A percentile compares a stretch with the other conserved stretches of the same genome.
These are phyloP conservation scores for Stemphylium beticola DNA, from an alignment of 2,329 filamentous ascomycete species.

Conservation along the genomic window DNA sequence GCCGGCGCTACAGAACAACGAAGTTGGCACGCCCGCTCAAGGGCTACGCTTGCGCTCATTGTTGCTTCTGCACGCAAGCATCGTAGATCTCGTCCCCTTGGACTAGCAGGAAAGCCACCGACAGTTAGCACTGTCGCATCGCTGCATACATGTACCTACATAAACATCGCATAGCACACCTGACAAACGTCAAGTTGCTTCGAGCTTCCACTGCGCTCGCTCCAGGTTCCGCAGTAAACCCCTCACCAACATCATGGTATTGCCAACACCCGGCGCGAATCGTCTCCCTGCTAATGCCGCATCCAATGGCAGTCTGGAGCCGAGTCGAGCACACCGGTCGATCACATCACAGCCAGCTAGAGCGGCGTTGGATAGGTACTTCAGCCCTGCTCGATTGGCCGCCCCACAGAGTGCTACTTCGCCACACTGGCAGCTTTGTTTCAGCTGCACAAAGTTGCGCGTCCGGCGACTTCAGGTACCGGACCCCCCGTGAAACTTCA, in stretches of 20 bases:
- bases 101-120: neutral
- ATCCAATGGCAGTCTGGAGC: neutral
- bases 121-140: neutral
- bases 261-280: neutral
- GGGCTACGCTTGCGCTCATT: slow-evolving; percentile 8
- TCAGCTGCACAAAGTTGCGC: slow-evolving; percentile 15
- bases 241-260: neutral
- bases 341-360: neutral
- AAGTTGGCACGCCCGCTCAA: slow-evolving; percentile 9
- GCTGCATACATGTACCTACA: neutral
- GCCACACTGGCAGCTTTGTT: slow-evolving; percentile 19
- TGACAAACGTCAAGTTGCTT: neutral
- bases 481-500: slow-evolving; percentile 9
- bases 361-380: slow-evolving; percentile 5
- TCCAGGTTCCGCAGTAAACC: neutral
- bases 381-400: slow-evolving; percentile 14
- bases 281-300: neutral
- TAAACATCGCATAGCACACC: neutral
- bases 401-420: slow-evolving; percentile 10
- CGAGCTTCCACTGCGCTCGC: neutral
- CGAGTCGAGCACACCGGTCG: neutral
- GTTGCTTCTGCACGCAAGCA: slow-evolving; percentile 14
- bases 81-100: slow-evolving; percentile 8
- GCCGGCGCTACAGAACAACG: slow-evolving; percentile 21
- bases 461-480: slow-evolving; percentile 11